Evolutionary conservation across 805 yeast species (phyloP).

Genomic region (Spathaspora boniae): DNA sequence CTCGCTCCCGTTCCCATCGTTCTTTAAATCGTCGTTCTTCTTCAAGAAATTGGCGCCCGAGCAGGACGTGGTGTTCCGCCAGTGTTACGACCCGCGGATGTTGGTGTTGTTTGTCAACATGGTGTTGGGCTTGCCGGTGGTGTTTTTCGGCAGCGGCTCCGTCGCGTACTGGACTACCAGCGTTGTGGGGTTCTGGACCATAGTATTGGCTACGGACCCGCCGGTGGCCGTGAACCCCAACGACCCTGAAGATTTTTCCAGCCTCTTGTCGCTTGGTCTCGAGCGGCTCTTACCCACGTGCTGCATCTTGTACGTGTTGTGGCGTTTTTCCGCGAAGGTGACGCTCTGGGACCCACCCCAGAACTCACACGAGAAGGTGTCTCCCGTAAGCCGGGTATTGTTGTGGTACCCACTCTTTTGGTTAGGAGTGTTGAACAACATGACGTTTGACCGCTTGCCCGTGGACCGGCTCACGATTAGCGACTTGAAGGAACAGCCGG

Average conservation of each 20-base stretch:
- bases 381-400: constrained; percentile 42
- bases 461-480: constrained; percentile 74
- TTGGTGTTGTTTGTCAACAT: constrained; percentile 56
- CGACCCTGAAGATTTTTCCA: constrained; percentile 51
- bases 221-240: constrained; percentile 59
- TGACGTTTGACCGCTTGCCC: constrained; percentile 85
- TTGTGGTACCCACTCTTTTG: constrained; percentile 81
- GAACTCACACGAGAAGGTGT: constrained; percentile 14
- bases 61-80: constrained; percentile 24
- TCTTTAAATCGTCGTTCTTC: constrained; percentile 70
- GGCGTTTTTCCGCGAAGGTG: constrained; percentile 52
- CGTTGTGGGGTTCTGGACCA: constrained; percentile 80
- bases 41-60: constrained; percentile 42
- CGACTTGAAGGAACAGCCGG: constrained; percentile 74
- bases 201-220: constrained; percentile 72
- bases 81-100: constrained; percentile 70
- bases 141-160: constrained; percentile 46
- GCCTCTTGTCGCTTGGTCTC: constrained; percentile 65
- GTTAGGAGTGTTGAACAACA: constrained; percentile 80
- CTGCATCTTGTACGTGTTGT: constrained; percentile 66
- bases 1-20: constrained; percentile 59
- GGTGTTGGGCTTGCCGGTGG: constrained; percentile 58
- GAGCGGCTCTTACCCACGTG: constrained; percentile 73
- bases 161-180: constrained; percentile 54
- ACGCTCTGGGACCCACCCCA: constrained; percentile 34